Evolutionary conservation across 495 filamentous ascomycete genomes (phyloP), one percentile per base, ranked within the genome.

Genomic region (Aspergillus sclerotioniger): DNA sequence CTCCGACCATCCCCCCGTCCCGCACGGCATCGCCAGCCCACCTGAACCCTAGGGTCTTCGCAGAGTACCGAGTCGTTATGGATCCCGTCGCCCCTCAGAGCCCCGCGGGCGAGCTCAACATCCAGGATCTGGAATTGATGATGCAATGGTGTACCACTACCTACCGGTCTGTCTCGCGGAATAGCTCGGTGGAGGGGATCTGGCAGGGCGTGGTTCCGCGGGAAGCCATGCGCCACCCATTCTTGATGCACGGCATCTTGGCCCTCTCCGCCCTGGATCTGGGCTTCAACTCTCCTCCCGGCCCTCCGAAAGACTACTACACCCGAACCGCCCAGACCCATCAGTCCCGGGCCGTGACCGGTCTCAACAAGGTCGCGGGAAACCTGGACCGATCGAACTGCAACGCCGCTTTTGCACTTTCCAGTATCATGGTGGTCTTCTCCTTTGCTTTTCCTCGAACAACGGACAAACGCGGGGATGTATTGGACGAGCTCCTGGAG

Each of bases 221-320:
- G 33, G 65, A 78, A 35, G 74, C 78, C 3, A 71, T 82, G 56
- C 63, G 61, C 15, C 70, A 77, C 59, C 71, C 75, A 6, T 72
- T 72, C 44, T 64, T 82, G 15, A 76, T 78, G 67, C 77, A 80
- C 62, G 80, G 76, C 16, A 70, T 82, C 15, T 63, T 82, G 4
- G 80, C 80, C 1, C 64, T 82, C 15, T 76, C 80, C 0, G 74
- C 80, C 15, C 66, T 81, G 2, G 76, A 82, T 53, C 66, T 83
- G 8, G 69, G 72, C 0, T 61, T 57, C 37, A 59, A 49, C 29
- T 64, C 72, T 0, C 59, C 56, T 25, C 58, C 54, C 29, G 53
- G 17, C 47, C 56, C 21, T 35, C 60, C 28, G 45, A 60, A 28
- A 59, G 62, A 61, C 53, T 56, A 66, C 54, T 65, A 58, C 65